phyloP scores from a whole-genome alignment of 495 filamentous ascomycete genomes.

The Lindgomyces ingoldianus region DNA sequence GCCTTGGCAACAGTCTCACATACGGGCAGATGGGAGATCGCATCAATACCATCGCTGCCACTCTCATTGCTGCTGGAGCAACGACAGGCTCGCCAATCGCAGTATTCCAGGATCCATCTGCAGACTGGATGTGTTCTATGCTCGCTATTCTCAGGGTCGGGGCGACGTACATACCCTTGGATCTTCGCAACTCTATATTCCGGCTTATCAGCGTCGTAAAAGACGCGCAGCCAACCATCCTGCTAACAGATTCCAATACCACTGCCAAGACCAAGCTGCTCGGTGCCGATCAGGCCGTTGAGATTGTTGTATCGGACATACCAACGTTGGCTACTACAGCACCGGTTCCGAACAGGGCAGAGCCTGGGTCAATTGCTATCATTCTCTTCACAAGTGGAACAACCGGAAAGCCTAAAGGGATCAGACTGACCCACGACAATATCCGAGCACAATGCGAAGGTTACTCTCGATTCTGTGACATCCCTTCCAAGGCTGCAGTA shows the following conservation, averaged over 20 bases:
- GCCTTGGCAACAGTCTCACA: conserved; percentile 1
- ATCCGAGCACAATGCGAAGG: conserved; percentile 47
- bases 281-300: background rate
- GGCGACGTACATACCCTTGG: conserved; percentile 56
- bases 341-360: background rate
- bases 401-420: conserved; percentile 94
- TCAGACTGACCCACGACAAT: conserved; percentile 79
- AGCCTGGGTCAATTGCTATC: conserved; percentile 46
- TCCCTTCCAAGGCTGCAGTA: background rate
- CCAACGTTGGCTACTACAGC: background rate
- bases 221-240: background rate
- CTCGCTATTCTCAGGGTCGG: conserved; percentile 56
- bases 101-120: conserved; percentile 41
- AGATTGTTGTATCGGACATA: conserved; percentile 3
- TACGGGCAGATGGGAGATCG: background rate
- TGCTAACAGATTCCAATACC: conserved; percentile 8
- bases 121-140: conserved; percentile 54
- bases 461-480: background rate
- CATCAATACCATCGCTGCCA: conserved; percentile 8
- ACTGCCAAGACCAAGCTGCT: conserved; percentile 24
- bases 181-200: conserved; percentile 43
- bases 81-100: conserved; percentile 9
- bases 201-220: conserved; percentile 43
- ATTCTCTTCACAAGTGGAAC: conserved; percentile 99
- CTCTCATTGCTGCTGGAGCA: background rate